Evolutionary conservation across 352 stramenopile species (phyloP).

Genomic region (Thalassiosira allenii): DNA sequence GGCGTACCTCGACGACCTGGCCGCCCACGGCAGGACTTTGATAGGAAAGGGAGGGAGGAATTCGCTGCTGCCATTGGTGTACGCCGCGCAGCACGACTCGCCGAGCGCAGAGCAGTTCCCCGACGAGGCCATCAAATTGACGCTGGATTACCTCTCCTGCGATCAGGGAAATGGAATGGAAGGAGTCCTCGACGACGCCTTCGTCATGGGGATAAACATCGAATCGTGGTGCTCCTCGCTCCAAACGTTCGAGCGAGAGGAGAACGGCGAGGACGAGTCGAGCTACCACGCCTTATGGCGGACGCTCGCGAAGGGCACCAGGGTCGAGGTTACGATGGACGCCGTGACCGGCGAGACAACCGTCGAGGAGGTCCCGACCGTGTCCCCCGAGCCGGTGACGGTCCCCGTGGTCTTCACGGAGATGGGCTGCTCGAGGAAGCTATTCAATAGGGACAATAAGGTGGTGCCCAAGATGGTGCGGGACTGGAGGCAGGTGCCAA

Average conservation of each 20-base stretch:
- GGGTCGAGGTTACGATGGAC: too few species aligned
- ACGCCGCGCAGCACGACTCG: constrained; percentile 53
- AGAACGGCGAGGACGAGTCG: constrained; percentile 42
- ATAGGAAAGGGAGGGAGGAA: not conserved
- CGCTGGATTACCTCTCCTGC: constrained; percentile 55
- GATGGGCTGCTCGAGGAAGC: constrained; percentile 53
- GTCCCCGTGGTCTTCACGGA: constrained; percentile 67
- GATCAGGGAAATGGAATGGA: not conserved
- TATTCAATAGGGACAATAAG: constrained; percentile 60
- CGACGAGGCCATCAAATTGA: constrained; percentile 47
- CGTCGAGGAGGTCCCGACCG: constrained; percentile 1
- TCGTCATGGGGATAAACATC: constrained; percentile 67
- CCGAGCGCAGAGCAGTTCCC: constrained; percentile 16
- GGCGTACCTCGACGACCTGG: constrained; percentile 54
- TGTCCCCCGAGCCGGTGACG: constrained; percentile 7
- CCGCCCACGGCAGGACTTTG: constrained; percentile 12
- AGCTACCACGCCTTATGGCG: constrained; percentile 42
- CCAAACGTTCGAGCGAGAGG: constrained; percentile 54
- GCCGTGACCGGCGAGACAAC: too few species aligned
- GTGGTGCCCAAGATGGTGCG: constrained; percentile 7
- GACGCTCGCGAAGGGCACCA: constrained; percentile 19
- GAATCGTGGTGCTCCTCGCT: constrained; percentile 62
- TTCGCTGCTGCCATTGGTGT: constrained; percentile 48
- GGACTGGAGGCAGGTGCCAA: constrained; percentile 52
- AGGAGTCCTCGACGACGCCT: not conserved